Conservation (phyloP, 2,329 filamentous ascomycete species). For the Epichloe sp. region DNA sequence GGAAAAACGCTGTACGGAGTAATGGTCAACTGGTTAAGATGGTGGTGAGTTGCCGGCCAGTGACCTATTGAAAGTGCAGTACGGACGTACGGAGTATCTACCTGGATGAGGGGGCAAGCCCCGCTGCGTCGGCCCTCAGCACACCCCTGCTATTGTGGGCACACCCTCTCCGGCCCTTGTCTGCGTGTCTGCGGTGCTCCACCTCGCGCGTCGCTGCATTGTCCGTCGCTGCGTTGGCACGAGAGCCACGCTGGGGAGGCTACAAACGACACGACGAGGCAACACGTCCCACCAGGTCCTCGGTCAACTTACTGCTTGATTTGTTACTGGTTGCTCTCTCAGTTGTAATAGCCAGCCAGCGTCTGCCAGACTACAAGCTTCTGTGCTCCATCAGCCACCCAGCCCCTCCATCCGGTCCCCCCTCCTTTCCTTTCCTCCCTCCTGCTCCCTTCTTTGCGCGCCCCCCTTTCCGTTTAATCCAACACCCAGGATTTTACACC, state of each 20-base stretch:
- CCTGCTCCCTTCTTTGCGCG: constrained; percentile 9
- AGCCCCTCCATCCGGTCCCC: constrained; percentile 11
- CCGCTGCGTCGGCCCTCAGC: neutral
- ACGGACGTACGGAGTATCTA: neutral
- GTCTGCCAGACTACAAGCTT: constrained; percentile 5
- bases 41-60: too few relatives aligned
- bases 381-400: constrained; percentile 18
- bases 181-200: neutral
- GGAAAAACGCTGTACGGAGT: too few relatives aligned
- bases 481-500: constrained; percentile 7
- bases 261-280: neutral
- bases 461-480: constrained; percentile 9
- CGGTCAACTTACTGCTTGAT: neutral
- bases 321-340: neutral
- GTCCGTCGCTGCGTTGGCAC: constrained; percentile 14
- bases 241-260: constrained; percentile 13
- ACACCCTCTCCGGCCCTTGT: neutral
- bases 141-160: neutral
- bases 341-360: neutral
- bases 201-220: constrained; percentile 4
- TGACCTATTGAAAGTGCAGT: too few relatives aligned
- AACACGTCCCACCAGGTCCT: constrained; percentile 2
- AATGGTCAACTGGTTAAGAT: too few relatives aligned
- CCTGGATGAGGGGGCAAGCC: constrained; percentile 2
- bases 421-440: constrained; percentile 4